A percentile compares a stretch with the other conserved stretches of the same genome.
These are phyloP conservation scores for Aspergillus texensis DNA, from an alignment of 2,329 filamentous ascomycete genomes.

Conservation along the genomic window DNA sequence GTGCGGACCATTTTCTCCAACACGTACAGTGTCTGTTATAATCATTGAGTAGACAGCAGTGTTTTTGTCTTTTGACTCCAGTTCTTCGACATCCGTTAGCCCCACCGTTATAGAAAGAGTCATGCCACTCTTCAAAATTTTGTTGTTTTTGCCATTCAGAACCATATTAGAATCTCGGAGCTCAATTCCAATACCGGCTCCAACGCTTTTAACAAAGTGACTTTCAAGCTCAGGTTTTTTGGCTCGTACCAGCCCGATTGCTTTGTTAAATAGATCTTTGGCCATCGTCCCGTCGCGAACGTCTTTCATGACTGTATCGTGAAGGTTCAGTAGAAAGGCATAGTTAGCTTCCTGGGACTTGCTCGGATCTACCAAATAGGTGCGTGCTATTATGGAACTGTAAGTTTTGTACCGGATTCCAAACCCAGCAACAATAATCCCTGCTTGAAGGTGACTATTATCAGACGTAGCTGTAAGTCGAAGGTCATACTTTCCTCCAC, in stretches of 20 bases:
- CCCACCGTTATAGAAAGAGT: constrained; percentile 89
- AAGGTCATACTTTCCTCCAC: constrained; percentile 92
- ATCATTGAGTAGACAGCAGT: constrained; percentile 87
- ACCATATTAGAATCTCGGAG: constrained; percentile 80
- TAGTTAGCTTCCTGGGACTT: constrained; percentile 95
- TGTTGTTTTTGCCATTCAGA: constrained; percentile 82
- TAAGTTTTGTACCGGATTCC: constrained; percentile 96
- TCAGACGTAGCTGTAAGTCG: constrained; percentile 78
- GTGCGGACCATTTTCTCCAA: constrained; percentile 67
- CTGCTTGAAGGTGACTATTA: constrained; percentile 81
- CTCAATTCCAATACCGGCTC: constrained; percentile 90
- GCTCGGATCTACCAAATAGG: constrained; percentile 95
- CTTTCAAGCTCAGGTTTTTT: constrained; percentile 97
- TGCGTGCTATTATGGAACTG: constrained; percentile 86
- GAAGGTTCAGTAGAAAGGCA: constrained; percentile 80
- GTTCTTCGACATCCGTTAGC: constrained; percentile 85
- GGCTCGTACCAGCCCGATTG: constrained; percentile 73
- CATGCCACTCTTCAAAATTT: constrained; percentile 92
- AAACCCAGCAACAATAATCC: constrained; percentile 89
- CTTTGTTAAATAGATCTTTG: constrained; percentile 92
- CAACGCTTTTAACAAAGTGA: constrained; percentile 90
- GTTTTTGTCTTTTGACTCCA: constrained; percentile 83
- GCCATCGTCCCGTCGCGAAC: constrained; percentile 82
- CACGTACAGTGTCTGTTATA: constrained; percentile 89
- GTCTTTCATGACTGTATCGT: constrained; percentile 88